Evolutionary conservation across 768 basidiomycete genomes (phyloP), one percentile per base, ranked within the genome.

Genomic region (Kwoniella europaea): DNA sequence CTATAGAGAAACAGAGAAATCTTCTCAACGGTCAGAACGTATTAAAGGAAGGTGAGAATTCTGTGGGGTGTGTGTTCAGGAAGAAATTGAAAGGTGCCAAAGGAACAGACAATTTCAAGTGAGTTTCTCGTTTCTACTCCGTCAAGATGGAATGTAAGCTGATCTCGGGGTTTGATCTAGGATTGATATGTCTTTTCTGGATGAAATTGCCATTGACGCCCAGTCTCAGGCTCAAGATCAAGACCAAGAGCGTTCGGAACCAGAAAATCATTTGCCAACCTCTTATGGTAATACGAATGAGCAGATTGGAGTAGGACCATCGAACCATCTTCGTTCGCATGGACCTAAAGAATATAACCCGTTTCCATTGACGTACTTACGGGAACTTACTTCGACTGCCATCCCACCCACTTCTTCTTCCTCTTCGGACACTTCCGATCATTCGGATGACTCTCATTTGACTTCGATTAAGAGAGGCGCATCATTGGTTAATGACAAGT

Each of bases 151-250:
- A 4, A 42, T 9, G 6, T 35, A 50, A 63, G 18, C 29, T 22
- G 46, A 50, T 44, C 35, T 35, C 35, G 35, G 35, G 35, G 5
- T 9, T 7, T 35, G 35, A 35, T 35, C 18, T 35, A 67, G 65
- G 24, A 43, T 59, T 43, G 65, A 67, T 41, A 59, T 67, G 65
- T 50, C 55, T 4, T 67, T 67, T 59, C 44, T 67, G 4, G 65
- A 67, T n/a, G 57, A 67, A 7, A 57, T 67, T 12, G 60, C 57
- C 1, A 60, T 67, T 18, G 65, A 46, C 29, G 55, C 13, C 12
- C 64, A 24, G 7, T 15, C 27, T 58, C 57, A 27, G 27, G 29
- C 15, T 12, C 12, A 24, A 22, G 3, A 20, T n/a, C 18, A 18
- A 20, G n/a, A 24, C 5, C 15, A 20, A 52, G 54, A 55, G n/a